These are phyloP conservation scores for Camelina hispida DNA, from an alignment of 345 rosid genomes.

Conservation along the genomic window DNA sequence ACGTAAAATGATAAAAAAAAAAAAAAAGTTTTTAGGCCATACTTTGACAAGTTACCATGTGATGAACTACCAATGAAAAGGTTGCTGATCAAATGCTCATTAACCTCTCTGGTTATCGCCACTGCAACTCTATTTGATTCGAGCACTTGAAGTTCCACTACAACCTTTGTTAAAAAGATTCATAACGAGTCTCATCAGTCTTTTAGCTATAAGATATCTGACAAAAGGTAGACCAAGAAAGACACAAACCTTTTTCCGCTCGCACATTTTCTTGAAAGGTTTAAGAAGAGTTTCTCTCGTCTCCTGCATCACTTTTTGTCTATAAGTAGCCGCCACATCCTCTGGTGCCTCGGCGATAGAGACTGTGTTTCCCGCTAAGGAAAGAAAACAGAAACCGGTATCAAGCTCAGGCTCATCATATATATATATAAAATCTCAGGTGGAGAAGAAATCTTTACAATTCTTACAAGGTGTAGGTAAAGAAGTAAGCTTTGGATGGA, in stretches of 20 bases:
- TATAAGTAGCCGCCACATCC: slow-evolving; percentile 72
- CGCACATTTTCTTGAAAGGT: slow-evolving; percentile 69
- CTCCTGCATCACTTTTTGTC: slow-evolving; percentile 62
- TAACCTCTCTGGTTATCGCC: slow-evolving; percentile 68
- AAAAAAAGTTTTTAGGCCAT: neutral
- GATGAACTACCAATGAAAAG: slow-evolving; percentile 86
- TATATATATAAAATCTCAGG: neutral
- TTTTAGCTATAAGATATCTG: slow-evolving; percentile 1
- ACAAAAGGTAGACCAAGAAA: neutral
- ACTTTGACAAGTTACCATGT: slow-evolving; percentile 49
- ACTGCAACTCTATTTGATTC: slow-evolving; percentile 73
- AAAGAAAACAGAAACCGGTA: slow-evolving; percentile 14
- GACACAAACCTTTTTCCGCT: slow-evolving; percentile 55
- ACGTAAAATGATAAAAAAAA: neutral
- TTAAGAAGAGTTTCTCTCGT: slow-evolving; percentile 53
- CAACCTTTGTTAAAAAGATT: slow-evolving; percentile 55
- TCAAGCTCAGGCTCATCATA: neutral
- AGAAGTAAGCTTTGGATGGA: slow-evolving; percentile 57
- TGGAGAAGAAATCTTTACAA: neutral
- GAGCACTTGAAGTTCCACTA: slow-evolving; percentile 55
- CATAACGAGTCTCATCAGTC: slow-evolving; percentile 6
- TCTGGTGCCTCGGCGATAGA: slow-evolving; percentile 75
- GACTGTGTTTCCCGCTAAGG: slow-evolving; percentile 58
- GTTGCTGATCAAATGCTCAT: slow-evolving; percentile 51
- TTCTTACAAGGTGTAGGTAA: slow-evolving; percentile 85